These are phyloP conservation scores for Salix koriyanagi DNA, from an alignment of 345 rosid genomes.

Conservation along the genomic window DNA sequence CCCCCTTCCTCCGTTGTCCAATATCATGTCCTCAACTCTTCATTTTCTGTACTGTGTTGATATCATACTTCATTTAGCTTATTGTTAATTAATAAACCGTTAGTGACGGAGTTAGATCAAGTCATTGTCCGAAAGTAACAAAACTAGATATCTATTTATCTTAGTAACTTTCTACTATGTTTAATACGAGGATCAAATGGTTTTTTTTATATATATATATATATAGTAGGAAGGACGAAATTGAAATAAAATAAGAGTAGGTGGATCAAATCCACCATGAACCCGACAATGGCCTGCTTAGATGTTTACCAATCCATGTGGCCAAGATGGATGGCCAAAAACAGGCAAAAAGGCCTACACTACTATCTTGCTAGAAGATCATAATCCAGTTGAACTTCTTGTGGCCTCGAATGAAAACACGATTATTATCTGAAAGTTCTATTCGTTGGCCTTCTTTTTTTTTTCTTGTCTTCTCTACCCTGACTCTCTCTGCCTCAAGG, in stretches of 20 bases:
- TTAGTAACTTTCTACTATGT: too few relatives aligned
- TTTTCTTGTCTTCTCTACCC: neutral
- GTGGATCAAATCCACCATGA: neutral
- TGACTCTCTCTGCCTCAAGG: neutral
- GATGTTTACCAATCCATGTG: neutral
- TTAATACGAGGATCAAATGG: too few relatives aligned
- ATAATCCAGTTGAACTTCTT: neutral
- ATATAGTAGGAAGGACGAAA: neutral
- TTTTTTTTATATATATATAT: too few relatives aligned
- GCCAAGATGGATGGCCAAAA: neutral
- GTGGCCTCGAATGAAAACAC: conserved; percentile 10
- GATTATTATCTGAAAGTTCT: neutral
- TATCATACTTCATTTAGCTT: too few relatives aligned
- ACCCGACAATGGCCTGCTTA: neutral
- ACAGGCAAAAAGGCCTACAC: neutral
- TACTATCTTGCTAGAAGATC: neutral
- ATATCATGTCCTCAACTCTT: too few relatives aligned
- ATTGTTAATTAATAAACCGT: too few relatives aligned
- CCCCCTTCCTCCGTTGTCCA: too few relatives aligned
- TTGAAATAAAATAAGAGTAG: neutral
- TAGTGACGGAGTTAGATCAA: too few relatives aligned
- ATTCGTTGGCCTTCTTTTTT: neutral
- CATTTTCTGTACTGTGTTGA: too few relatives aligned
- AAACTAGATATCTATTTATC: too few relatives aligned
- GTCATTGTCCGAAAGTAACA: too few relatives aligned